Base-by-base conservation (phyloP, 108 stramenopile species). In the Skeletonema menzelii region DNA sequence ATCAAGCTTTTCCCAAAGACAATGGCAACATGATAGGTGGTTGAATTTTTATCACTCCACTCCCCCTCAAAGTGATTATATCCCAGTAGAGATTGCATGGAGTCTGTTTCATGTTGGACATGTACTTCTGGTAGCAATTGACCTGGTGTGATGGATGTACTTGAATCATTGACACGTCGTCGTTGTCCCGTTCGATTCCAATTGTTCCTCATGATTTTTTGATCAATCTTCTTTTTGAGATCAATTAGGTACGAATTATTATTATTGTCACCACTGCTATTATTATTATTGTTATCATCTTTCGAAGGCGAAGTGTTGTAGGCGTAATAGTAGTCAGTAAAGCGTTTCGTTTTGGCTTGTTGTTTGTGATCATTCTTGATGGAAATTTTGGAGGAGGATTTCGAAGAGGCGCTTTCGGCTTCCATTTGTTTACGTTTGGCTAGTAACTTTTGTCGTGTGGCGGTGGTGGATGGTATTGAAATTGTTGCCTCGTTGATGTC, bases 1-100 rank as follows among this genome's bases (percentile, higher is more conserved):
- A 74, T 65, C 27, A 94, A 59, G 3, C 87, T 70, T 42, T 89
- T 89, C 0, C 87, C 85, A 72, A 94, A 86, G 8, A 91, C 79
- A 47, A 94, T 66, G 4, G 87, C 92, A 6, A 91, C 82, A 65
- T 79, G 69, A 38, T 67, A 73, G 27, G 78, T 80, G 5, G 76
- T 73, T 8, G 75, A 38, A 47, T 76, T 70, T 5, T 46, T 55
- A 65, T 73, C 75, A 35, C 35, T 61, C 75, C 80, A 76, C 27
- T 76, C 80, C 42, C 69, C 65, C 17, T 47, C 42, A 38, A 75
- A 62, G 1, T 77, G 70, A 64, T 81, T 81, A 56, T 81, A 66
- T 2, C 60, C 65, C 6, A 81, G 47, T 24, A 81, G 35, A n/a
- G 61, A 70, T 56, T 70, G 69, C 53, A 81, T 81, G 15, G 80